Percentiles rank a stretch among this genome's conserved stretches.
These are phyloP conservation scores for Nakazawaea peltata DNA, from an alignment of 805 yeast genomes.

Conservation along the genomic window DNA sequence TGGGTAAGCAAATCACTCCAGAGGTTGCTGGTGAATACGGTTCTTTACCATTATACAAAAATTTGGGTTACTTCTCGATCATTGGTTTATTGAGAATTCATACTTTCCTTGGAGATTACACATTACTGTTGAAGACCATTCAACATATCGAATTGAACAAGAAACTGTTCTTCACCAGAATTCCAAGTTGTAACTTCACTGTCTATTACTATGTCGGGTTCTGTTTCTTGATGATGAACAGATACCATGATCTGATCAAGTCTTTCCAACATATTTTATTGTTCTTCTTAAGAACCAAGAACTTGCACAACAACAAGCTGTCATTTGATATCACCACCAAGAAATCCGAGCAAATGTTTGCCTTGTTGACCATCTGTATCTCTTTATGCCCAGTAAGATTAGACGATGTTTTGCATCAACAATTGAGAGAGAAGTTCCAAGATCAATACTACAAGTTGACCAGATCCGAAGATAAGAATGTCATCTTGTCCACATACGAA, in stretches of 20 bases:
- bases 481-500: conserved; percentile 31
- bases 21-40: conserved; percentile 37
- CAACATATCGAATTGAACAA: conserved; percentile 38
- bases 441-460: conserved; percentile 33
- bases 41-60: conserved; percentile 31
- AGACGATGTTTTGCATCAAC: conserved; percentile 34
- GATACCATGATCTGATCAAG: conserved; percentile 42
- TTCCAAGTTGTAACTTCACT: conserved; percentile 42
- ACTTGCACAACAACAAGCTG: conserved; percentile 28
- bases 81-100: conserved; percentile 43
- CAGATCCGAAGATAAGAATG: conserved; percentile 30
- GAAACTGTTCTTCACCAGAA: conserved; percentile 36
- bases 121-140: conserved; percentile 40
- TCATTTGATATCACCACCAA: conserved; percentile 39
- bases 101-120: conserved; percentile 40
- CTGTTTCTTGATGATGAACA: conserved; percentile 41
- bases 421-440: conserved; percentile 38
- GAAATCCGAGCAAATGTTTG: conserved; percentile 43
- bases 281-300: conserved; percentile 37
- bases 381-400: conserved; percentile 38
- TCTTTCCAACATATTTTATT: conserved; percentile 37
- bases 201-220: conserved; percentile 44
- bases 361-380: conserved; percentile 35
- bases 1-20: conserved; percentile 14
- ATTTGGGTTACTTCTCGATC: conserved; percentile 38